Evolutionary conservation across 345 rosid species (phyloP).

Genomic region (Corchorus olitorius): DNA sequence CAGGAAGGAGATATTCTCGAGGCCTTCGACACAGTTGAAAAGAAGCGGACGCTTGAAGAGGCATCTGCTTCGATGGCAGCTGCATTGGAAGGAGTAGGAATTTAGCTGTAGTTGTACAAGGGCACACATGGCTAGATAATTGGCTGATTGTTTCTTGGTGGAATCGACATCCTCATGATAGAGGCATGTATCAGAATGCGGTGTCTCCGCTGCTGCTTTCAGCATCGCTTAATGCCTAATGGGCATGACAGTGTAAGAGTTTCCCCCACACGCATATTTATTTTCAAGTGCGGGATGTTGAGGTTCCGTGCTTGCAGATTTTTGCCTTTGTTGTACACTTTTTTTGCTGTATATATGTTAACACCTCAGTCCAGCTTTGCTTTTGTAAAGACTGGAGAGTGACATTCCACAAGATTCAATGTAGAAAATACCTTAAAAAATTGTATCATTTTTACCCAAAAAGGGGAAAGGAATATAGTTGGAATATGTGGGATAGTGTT

Average conservation of each 20-base stretch:
- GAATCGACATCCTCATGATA: background rate
- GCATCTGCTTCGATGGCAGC: slow-evolving; percentile 96
- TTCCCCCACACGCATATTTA: slow-evolving; percentile 8
- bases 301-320: slow-evolving; percentile 11
- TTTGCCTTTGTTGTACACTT: slow-evolving; percentile 31
- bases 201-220: background rate
- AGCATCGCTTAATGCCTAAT: background rate
- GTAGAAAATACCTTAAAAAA: slow-evolving; percentile 9
- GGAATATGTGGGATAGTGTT: background rate
- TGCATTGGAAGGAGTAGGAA: slow-evolving; percentile 71
- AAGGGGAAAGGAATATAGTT: background rate
- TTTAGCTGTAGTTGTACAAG: slow-evolving; percentile 38
- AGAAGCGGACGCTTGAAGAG: slow-evolving; percentile 91
- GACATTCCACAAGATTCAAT: slow-evolving; percentile 31
- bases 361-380: slow-evolving; percentile 9
- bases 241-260: background rate
- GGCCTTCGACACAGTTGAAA: slow-evolving; percentile 71
- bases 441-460: slow-evolving; percentile 18
- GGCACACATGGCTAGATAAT: background rate
- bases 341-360: slow-evolving; percentile 31
- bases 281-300: background rate
- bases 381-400: slow-evolving; percentile 28
- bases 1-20: slow-evolving; percentile 76
- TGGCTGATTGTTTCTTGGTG: slow-evolving; percentile 4
- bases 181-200: background rate